These are phyloP conservation scores for Leucocoprinus sp. DNA, from an alignment of 768 basidiomycete species.

Conservation along the genomic window DNA sequence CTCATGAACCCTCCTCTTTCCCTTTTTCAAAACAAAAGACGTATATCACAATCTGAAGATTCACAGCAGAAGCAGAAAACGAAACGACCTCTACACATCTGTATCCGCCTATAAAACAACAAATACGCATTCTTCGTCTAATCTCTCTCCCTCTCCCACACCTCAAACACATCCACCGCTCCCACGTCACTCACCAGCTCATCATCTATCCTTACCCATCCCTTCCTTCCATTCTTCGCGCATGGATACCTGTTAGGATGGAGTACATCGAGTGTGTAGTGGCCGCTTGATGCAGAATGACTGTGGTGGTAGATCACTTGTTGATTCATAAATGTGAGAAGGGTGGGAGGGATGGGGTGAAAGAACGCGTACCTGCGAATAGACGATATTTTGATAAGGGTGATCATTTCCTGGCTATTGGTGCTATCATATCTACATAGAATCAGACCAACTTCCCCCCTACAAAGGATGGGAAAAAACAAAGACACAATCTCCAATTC, in stretches of 20 bases:
- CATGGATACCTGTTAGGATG: conserved; percentile 59
- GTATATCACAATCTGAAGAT: not conserved
- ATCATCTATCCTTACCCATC: conserved; percentile 93
- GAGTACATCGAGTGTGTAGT: conserved; percentile 89
- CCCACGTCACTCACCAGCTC: conserved; percentile 75
- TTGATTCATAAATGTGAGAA: not conserved
- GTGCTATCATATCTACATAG: conserved; percentile 50
- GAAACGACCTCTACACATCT: not conserved
- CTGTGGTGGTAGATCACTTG: conserved; percentile 97
- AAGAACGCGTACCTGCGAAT: conserved; percentile 58
- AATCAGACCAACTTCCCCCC: not conserved
- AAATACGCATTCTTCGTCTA: conserved; percentile 71
- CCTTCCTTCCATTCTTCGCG: conserved; percentile 44
- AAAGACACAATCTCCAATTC: conserved; percentile 67
- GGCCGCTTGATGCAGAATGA: conserved; percentile 81
- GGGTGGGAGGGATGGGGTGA: not conserved
- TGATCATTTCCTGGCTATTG: conserved; percentile 34
- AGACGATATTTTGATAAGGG: conserved; percentile 61
- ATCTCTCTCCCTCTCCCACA: conserved; percentile 46
- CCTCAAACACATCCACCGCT: conserved; percentile 64
- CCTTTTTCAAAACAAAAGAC: no score
- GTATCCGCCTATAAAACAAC: conserved; percentile 70
- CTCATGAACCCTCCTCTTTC: no score
- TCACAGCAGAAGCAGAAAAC: not conserved
- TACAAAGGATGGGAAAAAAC: conserved; percentile 11